Conservation (phyloP, 23 red algal genomes). For the Gracilaria gracilis region DNA sequence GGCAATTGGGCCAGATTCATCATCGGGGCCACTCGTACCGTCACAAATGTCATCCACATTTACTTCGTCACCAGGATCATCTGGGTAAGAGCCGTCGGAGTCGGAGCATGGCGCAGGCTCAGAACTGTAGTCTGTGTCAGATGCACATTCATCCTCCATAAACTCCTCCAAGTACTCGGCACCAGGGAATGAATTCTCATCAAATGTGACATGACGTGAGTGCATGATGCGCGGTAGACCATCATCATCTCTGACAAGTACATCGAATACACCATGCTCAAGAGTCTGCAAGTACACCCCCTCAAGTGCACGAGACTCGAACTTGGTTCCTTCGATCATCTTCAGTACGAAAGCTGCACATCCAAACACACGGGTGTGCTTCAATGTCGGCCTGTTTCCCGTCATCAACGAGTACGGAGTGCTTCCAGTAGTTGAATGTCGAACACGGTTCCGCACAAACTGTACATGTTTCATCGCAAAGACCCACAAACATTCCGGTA, state of each 20-base stretch:
- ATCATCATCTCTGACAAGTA: not conserved
- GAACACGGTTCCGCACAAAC: not conserved
- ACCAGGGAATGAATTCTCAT: not conserved
- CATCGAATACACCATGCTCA: not conserved
- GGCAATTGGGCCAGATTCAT: not conserved
- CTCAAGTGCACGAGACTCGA: not conserved
- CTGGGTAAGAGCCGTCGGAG: not conserved
- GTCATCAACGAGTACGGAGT: not conserved
- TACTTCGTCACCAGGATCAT: no score
- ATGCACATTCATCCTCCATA: not conserved
- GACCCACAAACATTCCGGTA: not conserved
- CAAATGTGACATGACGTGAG: not conserved
- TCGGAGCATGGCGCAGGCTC: not conserved
- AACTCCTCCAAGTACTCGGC: not conserved
- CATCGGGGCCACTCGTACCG: not conserved
- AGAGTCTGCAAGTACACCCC: not conserved
- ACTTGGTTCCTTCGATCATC: not conserved
- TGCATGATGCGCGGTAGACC: not conserved
- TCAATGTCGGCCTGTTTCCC: not conserved
- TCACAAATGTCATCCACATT: not conserved
- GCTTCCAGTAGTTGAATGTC: not conserved
- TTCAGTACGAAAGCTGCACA: not conserved
- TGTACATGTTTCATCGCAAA: not conserved
- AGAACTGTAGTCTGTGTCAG: not conserved
- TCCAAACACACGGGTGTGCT: not conserved